Evolutionary conservation across 306 rosid genomes (phyloP).

Genomic region (Casuarina equisetifolia): DNA sequence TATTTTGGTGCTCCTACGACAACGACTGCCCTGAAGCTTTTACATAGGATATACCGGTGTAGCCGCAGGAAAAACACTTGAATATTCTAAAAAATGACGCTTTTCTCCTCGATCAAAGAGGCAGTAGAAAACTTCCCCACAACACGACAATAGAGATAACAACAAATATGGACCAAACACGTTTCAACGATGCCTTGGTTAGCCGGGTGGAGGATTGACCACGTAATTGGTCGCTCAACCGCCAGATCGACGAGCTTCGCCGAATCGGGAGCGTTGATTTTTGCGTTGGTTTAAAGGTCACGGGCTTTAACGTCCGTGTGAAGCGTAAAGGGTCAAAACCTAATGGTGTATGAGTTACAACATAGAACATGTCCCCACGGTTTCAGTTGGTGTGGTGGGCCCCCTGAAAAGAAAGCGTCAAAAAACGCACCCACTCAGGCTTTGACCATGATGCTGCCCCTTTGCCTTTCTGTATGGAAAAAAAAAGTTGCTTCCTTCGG

Average conservation of each 20-base stretch:
- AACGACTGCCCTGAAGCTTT: neutral
- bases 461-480: slow-evolving; percentile 11
- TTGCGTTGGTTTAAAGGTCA: neutral
- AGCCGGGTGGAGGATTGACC: slow-evolving; percentile 20
- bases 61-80: neutral
- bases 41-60: neutral
- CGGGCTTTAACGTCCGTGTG: neutral
- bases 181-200: neutral
- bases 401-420: neutral
- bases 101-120: slow-evolving; percentile 9
- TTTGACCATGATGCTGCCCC: slow-evolving; percentile 21
- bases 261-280: neutral
- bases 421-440: neutral
- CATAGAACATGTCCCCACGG: neutral
- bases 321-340: slow-evolving; percentile 18
- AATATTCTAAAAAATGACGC: slow-evolving; percentile 24
- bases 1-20: neutral
- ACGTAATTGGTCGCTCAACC: slow-evolving; percentile 22
- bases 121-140: neutral
- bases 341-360: neutral
- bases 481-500: neutral
- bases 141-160: neutral
- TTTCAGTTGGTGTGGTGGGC: slow-evolving; percentile 17
- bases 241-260: neutral
- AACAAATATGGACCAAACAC: slow-evolving; percentile 11